These are phyloP conservation scores for Mortierella polycephala DNA, from an alignment of 371 early-diverging fungal genomes.

Conservation along the genomic window DNA sequence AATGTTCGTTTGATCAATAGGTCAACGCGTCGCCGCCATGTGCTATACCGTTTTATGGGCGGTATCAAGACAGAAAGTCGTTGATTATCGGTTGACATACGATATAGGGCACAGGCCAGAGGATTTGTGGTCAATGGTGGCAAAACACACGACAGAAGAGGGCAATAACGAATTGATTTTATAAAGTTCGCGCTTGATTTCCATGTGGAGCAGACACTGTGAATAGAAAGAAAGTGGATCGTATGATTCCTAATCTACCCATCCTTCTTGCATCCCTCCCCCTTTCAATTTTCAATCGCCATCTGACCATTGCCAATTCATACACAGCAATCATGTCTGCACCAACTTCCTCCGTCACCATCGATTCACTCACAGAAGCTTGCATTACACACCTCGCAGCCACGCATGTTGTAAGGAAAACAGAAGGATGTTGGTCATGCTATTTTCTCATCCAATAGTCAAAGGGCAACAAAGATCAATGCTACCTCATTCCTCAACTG, in stretches of 20 bases:
- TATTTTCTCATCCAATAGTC: not conserved
- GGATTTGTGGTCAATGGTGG: too few relatives aligned
- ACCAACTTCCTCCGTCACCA: constrained; percentile 59
- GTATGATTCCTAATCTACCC: constrained; percentile 5
- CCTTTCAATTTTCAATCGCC: not conserved
- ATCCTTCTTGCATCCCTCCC: not conserved
- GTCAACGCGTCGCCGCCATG: too few relatives aligned
- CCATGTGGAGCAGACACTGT: not conserved
- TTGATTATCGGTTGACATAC: too few relatives aligned
- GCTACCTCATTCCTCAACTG: not conserved
- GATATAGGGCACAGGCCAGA: too few relatives aligned
- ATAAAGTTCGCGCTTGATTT: not conserved
- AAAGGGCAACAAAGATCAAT: not conserved
- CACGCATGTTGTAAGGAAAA: constrained; percentile 66
- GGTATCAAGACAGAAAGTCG: too few relatives aligned
- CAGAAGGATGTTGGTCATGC: not conserved
- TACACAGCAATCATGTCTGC: constrained; percentile 21
- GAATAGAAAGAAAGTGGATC: not conserved
- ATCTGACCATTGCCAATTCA: constrained; percentile 1
- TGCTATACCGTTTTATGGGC: too few relatives aligned
- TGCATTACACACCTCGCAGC: constrained; percentile 66
- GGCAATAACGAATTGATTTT: too few relatives aligned
- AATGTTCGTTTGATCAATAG: too few relatives aligned
- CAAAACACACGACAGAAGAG: too few relatives aligned
- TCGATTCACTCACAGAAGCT: constrained; percentile 62